These are phyloP conservation scores for Starmerella vitae DNA, from an alignment of 805 yeast genomes.

Conservation along the genomic window DNA sequence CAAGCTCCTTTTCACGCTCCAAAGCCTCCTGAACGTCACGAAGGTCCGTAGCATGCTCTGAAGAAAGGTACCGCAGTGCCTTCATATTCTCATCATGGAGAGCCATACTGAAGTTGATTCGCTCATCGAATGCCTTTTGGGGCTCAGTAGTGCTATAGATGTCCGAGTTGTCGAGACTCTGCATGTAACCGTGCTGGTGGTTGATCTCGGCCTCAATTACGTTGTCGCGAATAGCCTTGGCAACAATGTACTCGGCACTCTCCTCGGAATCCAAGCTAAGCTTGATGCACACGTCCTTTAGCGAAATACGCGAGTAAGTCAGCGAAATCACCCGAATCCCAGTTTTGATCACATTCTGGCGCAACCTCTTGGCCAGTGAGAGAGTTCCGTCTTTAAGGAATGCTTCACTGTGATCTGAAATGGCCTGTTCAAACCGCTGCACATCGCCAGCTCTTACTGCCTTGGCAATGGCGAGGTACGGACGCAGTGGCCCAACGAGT, in stretches of 20 bases:
- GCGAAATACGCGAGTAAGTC: constrained; percentile 78
- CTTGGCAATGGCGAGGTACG: constrained; percentile 75
- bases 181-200: constrained; percentile 83
- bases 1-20: constrained; percentile 41
- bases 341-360: constrained; percentile 95
- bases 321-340: constrained; percentile 89
- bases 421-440: constrained; percentile 58
- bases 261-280: constrained; percentile 87
- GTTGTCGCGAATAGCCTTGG: constrained; percentile 93
- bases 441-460: constrained; percentile 91
- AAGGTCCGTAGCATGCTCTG: constrained; percentile 37
- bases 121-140: constrained; percentile 74
- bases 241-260: constrained; percentile 90
- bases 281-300: constrained; percentile 86
- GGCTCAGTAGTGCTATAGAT: constrained; percentile 81
- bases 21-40: constrained; percentile 42
- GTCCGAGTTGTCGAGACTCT: constrained; percentile 73
- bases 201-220: constrained; percentile 91
- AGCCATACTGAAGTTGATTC: constrained; percentile 82
- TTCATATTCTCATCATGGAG: constrained; percentile 85
- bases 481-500: constrained; percentile 48
- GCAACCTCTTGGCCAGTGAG: constrained; percentile 71
- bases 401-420: constrained; percentile 45
- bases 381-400: constrained; percentile 68
- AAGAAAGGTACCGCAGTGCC: constrained; percentile 81